Conservation (phyloP, 805 yeast genomes). For the Cyberlindnera subsufficiens region DNA sequence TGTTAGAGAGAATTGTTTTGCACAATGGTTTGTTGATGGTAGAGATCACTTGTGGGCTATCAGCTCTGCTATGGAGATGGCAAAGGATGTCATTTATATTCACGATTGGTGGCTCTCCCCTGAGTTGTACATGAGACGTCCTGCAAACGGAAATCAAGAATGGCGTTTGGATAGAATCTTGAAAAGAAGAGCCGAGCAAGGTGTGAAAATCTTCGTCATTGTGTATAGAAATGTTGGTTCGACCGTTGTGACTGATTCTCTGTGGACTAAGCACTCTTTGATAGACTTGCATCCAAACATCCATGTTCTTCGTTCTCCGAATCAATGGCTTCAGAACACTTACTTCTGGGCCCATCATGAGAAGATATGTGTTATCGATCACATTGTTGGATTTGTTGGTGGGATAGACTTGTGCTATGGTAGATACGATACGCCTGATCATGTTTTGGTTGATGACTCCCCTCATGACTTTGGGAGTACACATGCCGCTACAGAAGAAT, state of each 20-base stretch:
- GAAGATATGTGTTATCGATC: constrained; percentile 80
- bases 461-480: constrained; percentile 28
- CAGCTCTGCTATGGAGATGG: constrained; percentile 87
- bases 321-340: constrained; percentile 87
- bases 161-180: constrained; percentile 87
- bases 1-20: constrained; percentile 73
- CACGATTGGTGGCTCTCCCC: constrained; percentile 99
- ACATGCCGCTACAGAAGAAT: constrained; percentile 32
- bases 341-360: constrained; percentile 99
- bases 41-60: constrained; percentile 97
- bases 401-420: constrained; percentile 97
- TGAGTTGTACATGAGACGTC: constrained; percentile 86
- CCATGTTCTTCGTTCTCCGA: constrained; percentile 90
- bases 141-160: constrained; percentile 91
- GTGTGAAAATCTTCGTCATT: constrained; percentile 88
- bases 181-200: constrained; percentile 87
- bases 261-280: constrained; percentile 91
- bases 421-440: constrained; percentile 95
- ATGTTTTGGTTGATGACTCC: constrained; percentile 76
- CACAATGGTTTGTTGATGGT: constrained; percentile 96
- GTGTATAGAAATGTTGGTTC: constrained; percentile 91
- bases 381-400: constrained; percentile 84
- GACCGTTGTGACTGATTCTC: constrained; percentile 88
- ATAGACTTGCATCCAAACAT: constrained; percentile 80
- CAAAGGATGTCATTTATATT: constrained; percentile 85